Evolutionary conservation across 2,329 filamentous ascomycete species (phyloP).

Genomic region (Chrysosporium keratinophilum): DNA sequence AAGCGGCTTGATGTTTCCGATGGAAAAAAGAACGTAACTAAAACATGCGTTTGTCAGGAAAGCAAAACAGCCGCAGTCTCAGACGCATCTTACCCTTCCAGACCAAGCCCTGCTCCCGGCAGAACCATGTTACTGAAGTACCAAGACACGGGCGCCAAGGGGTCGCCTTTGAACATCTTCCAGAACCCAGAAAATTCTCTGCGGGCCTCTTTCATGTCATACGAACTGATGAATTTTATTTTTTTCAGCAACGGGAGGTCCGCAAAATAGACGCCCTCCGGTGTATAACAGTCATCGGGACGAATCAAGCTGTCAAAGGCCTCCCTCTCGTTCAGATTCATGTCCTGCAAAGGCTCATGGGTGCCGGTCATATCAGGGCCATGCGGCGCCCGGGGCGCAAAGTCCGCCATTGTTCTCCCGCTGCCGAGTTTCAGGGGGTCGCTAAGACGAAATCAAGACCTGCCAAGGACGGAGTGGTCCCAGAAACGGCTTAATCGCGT

Average conservation of each 20-base stretch:
- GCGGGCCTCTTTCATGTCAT: constrained; percentile 60
- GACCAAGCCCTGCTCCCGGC: constrained; percentile 78
- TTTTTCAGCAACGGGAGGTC: constrained; percentile 64
- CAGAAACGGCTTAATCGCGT: not conserved
- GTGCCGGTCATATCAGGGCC: constrained; percentile 39
- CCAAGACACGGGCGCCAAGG: constrained; percentile 69
- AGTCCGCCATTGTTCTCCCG: constrained; percentile 26
- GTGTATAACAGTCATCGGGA: constrained; percentile 78
- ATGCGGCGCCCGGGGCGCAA: constrained; percentile 37
- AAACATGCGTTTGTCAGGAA: not conserved
- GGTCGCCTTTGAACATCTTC: constrained; percentile 75
- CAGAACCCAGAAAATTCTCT: constrained; percentile 59
- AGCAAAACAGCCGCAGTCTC: not conserved
- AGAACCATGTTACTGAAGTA: constrained; percentile 88
- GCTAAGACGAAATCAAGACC: not conserved
- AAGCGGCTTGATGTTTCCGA: constrained; percentile 79
- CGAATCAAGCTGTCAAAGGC: constrained; percentile 72
- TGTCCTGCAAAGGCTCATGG: constrained; percentile 38
- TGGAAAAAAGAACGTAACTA: constrained; percentile 90
- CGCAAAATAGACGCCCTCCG: constrained; percentile 83
- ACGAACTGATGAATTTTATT: constrained; percentile 61
- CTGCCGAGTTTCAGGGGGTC: not conserved
- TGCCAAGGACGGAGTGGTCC: not conserved
- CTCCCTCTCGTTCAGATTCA: constrained; percentile 49
- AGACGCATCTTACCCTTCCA: constrained; percentile 57